These are phyloP conservation scores for Gigaspora rosea DNA, from an alignment of 192 early-diverging fungal genomes.

Conservation along the genomic window DNA sequence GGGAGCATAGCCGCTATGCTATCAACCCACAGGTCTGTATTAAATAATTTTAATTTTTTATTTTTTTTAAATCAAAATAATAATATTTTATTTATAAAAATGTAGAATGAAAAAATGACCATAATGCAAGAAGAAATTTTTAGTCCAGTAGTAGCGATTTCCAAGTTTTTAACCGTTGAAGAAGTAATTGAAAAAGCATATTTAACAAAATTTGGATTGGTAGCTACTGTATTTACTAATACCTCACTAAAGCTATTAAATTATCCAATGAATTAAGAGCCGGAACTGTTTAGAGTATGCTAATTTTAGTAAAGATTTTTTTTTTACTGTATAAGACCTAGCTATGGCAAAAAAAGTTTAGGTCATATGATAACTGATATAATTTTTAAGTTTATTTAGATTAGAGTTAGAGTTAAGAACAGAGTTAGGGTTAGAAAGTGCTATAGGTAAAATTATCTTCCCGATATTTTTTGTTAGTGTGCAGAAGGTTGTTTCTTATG, in stretches of 20 bases:
- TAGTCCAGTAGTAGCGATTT: conserved; percentile 79
- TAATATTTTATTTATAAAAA: background rate
- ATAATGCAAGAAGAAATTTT: conserved; percentile 82
- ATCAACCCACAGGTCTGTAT: too few relatives aligned
- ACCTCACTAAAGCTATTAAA: conserved; percentile 56
- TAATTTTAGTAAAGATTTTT: background rate
- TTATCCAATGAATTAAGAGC: conserved; percentile 53
- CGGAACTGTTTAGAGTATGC: conserved; percentile 61
- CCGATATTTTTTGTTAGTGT: too few relatives aligned
- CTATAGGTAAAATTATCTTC: too few relatives aligned
- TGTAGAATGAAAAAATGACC: conserved; percentile 46
- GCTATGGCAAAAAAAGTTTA: too few relatives aligned
- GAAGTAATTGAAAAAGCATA: conserved; percentile 76
- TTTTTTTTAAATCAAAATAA: background rate
- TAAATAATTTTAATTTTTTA: background rate
- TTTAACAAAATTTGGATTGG: conserved; percentile 73
- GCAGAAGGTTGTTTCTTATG: too few relatives aligned
- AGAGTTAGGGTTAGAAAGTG: too few relatives aligned
- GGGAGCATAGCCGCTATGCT: too few relatives aligned
- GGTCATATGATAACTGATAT: too few relatives aligned
- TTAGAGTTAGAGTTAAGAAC: too few relatives aligned
- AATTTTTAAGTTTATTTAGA: too few relatives aligned
- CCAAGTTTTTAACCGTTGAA: conserved; percentile 72
- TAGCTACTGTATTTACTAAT: conserved; percentile 72
- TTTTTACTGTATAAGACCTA: too few relatives aligned